Conservation (phyloP, 2,329 filamentous ascomycete genomes). For the Chlorencoelia australis region DNA sequence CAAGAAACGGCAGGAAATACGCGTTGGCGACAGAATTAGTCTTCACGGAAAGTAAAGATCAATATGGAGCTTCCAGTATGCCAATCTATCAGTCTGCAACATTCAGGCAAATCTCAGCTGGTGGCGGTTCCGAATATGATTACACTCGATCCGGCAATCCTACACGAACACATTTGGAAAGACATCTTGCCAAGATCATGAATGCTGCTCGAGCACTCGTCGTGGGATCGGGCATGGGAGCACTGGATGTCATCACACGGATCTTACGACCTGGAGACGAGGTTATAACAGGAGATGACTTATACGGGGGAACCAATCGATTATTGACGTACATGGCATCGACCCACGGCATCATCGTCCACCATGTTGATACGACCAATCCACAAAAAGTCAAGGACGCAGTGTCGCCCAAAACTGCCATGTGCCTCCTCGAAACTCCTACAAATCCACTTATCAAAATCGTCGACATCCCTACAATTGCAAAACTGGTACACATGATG, state of each 20-base stretch:
- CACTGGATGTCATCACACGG: conserved; percentile 89
- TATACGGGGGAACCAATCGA: conserved; percentile 92
- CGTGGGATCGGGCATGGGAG: conserved; percentile 95
- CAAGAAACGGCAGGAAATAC: conserved; percentile 76
- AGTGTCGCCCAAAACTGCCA: conserved; percentile 72
- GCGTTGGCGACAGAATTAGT: conserved; percentile 93
- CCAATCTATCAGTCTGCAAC: conserved; percentile 98
- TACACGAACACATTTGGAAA: conserved; percentile 88
- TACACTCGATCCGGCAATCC: conserved; percentile 98
- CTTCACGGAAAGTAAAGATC: conserved; percentile 90
- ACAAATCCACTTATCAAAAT: conserved; percentile 99
- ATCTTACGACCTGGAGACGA: conserved; percentile 87
- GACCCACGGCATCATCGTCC: conserved; percentile 84
- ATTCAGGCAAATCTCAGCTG: conserved; percentile 83
- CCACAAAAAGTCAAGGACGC: conserved; percentile 59
- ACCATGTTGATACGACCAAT: conserved; percentile 90
- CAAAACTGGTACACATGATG: conserved; percentile 62
- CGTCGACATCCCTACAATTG: conserved; percentile 78
- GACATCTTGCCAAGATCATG: conserved; percentile 98
- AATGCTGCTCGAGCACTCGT: conserved; percentile 83
- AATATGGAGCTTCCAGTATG: conserved; percentile 92
- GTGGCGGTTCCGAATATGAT: conserved; percentile 82
- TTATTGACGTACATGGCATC: conserved; percentile 84
- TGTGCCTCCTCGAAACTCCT: conserved; percentile 92
- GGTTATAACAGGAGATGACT: conserved; percentile 91